A percentile compares a stretch with the other conserved stretches of the same genome.
Evolutionary conservation across 225 moss, liverwort and hornwort genomes (phyloP).

Genomic region (Bryoerythrophyllum caledonicum): DNA sequence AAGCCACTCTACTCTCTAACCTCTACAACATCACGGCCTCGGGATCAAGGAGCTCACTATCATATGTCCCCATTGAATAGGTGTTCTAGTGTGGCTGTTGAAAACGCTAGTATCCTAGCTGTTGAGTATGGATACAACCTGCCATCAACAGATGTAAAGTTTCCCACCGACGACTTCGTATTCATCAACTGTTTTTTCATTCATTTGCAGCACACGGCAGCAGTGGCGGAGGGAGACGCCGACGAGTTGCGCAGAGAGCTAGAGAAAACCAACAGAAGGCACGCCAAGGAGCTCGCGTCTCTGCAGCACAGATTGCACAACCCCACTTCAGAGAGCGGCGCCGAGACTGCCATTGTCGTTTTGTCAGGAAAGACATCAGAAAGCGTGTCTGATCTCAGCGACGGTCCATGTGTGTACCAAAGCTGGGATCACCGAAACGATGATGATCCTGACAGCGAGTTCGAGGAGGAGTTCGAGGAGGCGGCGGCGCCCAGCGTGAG

Average conservation of each 20-base stretch:
- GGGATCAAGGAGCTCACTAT: too few species aligned
- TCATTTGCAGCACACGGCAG: slow-evolving; percentile 34
- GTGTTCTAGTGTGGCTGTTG: too few species aligned
- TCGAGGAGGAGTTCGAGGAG: slow-evolving; percentile 28
- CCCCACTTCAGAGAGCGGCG: slow-evolving; percentile 11
- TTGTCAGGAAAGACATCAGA: slow-evolving; percentile 6
- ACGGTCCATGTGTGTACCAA: slow-evolving; percentile 17
- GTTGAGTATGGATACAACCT: too few species aligned
- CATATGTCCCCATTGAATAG: too few species aligned
- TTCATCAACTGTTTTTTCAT: neutral
- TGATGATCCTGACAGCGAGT: slow-evolving; percentile 23
- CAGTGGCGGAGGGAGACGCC: slow-evolving; percentile 46
- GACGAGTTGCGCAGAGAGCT: slow-evolving; percentile 38
- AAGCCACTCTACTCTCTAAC: neutral
- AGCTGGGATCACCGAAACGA: slow-evolving; percentile 18
- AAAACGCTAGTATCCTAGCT: too few species aligned
- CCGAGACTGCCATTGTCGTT: slow-evolving; percentile 18
- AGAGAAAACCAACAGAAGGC: slow-evolving; percentile 35
- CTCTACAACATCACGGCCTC: too few species aligned
- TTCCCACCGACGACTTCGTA: neutral
- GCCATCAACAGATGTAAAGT: neutral
- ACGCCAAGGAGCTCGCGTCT: slow-evolving; percentile 42
- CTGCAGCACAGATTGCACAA: slow-evolving; percentile 40
- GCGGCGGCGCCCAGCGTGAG: slow-evolving; percentile 14
- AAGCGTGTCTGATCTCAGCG: slow-evolving; percentile 16